Base-by-base conservation (phyloP, 108 stramenopile species). In the Cyclostephanos invisitatus region DNA sequence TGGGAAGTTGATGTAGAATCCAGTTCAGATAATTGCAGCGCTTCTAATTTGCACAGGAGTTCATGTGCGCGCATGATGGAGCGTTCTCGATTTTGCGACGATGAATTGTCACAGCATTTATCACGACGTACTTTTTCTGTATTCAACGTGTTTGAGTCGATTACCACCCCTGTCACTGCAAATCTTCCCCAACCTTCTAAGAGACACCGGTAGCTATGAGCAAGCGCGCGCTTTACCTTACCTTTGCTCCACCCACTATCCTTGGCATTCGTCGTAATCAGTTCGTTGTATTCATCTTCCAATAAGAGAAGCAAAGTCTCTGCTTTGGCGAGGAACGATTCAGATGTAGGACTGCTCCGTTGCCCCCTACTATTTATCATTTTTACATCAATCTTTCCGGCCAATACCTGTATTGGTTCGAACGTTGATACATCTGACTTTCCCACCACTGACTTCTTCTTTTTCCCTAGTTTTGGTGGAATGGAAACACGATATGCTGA, bases 111-210 rank as follows among this genome's bases (percentile, higher is more conserved):
- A 4, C 60, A 42, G 17, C 36, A 44, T 6, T 61, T 40, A 61
- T 28, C 60, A 61, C 3, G n/a, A 38, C 9, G 11, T 0, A 0
- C 20, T n/a, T 61, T 14, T n/a, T 42, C 37, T 40, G 36, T 42
- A 61, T 20, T 18, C 18, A 35, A 18, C 18, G 35, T 53, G 10
- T 32, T 29, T n/a, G 12, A 15, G 28, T 67, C 18, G 15, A 32
- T 51, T 29, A 32, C 12, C 36, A 44, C 35, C n/a, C n/a, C 28
- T 4, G 62, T 38, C 4, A 81, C 74, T 28, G 80, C 73, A 71
- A 57, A 66, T 74, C 70, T 70, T n/a, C 74, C 80, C 69, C 70
- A 81, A 24, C 74, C 70, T 55, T 81, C 80, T 32, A 66, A 59
- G 12, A 81, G 61, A 29, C 57, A 56, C 27, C 54, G 40, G 55